Evolutionary conservation across 2,329 filamentous ascomycete species (phyloP), one percentile per base, ranked within the genome.

Genomic region (Scopulariopsis brevicaulis): DNA sequence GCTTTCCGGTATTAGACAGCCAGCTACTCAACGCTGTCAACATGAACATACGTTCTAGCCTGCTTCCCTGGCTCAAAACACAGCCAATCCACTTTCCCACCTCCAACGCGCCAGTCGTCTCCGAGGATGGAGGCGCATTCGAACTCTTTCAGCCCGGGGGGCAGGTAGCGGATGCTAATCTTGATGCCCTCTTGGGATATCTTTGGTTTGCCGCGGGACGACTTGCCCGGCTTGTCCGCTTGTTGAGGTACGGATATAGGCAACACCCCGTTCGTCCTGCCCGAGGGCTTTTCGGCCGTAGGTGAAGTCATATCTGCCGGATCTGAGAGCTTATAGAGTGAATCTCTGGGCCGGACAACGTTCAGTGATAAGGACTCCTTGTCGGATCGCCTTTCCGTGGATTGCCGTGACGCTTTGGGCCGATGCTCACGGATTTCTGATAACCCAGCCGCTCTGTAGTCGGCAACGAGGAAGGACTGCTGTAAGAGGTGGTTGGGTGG

Each of bases 11-110:
- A 55, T 51, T 54, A 11, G 6, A 14, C 3, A 53, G 12, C n/a
- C 48, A 8, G 54, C 20, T 54, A 22, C 37, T 5, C 24, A 25
- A 25, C 55, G 15, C 11, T 28, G 55, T 32, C 51, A n/a, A 12
- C 24, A 50, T 20, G 35, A 20, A 56, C 59, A 56, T 54, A 63
- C 61, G 58, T 57, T 67, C 85, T 87, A 1, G 91, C 92, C 52
- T 93, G 77, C 68, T 96, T 96, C 59, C 81, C 81, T 2, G 70
- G 64, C 7, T 72, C 70, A 62, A 76, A 99, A 54, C 80, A 80
- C 63, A 88, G 77, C 89, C 90, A 96, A 69, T 96, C 92, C 14
- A 95, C 83, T 68, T 86, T 94, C 35, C 90, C 90, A 54, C 81
- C 82, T n/a, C 88, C 89, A 3, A 81, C 65, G 65, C 85, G 88